These are phyloP conservation scores for Vigna hirtella DNA, from an alignment of 306 rosid species.

Conservation along the genomic window DNA sequence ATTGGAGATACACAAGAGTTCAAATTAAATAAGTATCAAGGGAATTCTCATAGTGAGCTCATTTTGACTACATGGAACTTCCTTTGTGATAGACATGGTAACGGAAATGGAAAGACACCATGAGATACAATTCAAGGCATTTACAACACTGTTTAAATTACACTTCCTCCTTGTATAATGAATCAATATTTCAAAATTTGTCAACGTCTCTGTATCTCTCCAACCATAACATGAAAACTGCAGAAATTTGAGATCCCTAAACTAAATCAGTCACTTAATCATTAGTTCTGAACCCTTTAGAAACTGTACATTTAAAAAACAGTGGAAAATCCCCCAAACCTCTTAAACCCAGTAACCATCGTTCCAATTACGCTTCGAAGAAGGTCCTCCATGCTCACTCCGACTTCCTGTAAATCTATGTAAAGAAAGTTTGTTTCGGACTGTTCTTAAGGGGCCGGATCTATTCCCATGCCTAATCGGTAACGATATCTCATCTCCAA, in stretches of 20 bases:
- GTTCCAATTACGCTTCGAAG: slow-evolving; percentile 63
- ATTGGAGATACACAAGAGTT: no score
- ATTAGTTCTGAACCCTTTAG: slow-evolving; percentile 58
- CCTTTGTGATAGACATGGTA: background rate
- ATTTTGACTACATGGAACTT: background rate
- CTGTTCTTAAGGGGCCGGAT: slow-evolving; percentile 90
- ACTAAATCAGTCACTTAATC: slow-evolving; percentile 59
- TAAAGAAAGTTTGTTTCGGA: slow-evolving; percentile 74
- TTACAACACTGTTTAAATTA: slow-evolving; percentile 63
- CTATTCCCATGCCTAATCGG: slow-evolving; percentile 90
- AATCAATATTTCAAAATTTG: slow-evolving; percentile 86
- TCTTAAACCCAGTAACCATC: slow-evolving; percentile 62
- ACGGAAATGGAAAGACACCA: background rate
- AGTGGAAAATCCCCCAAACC: slow-evolving; percentile 30
- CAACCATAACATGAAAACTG: slow-evolving; percentile 51
- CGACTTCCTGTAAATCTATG: slow-evolving; percentile 80
- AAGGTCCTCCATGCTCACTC: slow-evolving; percentile 88
- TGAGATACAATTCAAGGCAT: slow-evolving; percentile 50
- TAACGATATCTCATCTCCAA: slow-evolving; percentile 73
- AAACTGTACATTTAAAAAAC: slow-evolving; percentile 81
- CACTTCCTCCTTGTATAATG: slow-evolving; percentile 79
- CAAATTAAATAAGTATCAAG: no score
- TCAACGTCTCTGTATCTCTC: slow-evolving; percentile 56
- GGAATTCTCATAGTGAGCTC: background rate
- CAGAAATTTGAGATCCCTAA: slow-evolving; percentile 57